Base-by-base conservation (phyloP, 768 basidiomycete genomes). In the Russula foetens region DNA sequence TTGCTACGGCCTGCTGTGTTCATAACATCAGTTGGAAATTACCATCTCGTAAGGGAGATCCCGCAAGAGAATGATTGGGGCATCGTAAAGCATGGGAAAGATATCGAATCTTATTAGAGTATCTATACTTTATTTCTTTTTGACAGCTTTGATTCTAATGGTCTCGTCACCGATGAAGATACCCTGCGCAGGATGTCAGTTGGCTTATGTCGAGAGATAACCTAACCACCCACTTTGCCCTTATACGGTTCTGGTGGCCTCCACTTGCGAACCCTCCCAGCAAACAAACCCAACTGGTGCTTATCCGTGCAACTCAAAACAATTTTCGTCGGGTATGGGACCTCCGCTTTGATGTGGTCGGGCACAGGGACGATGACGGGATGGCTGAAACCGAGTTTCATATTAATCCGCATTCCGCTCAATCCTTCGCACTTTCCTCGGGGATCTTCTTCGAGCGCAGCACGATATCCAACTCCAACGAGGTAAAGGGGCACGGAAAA, bases 161-260 rank as follows among this genome's bases (percentile, higher is more conserved):
- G 86, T 88, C 73, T 99, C 96, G 68, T 85, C 81, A n/a, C 91
- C 94, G 55, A 98, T 83, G 67, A 98, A 96, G 62, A 98, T 86
- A 64, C 95, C 95, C 90, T 98, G 64, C 2, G 48, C 1, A 45
- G 28, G 33, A 19, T 23, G 59, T 31, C 51, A 48, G 58, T 46
- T 47, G 46, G 28, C 63, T 17, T 28, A 59, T 41, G 63, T 62
- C n/a, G 39, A 45, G 21, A 33, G 39, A 23, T 35, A 46, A 48
- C 24, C 3, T n/a, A 56, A 26, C 43, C 41, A 74, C 88, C 53
- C 69, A 96, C 94, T 82, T 98, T 98, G 71, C 94, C 96, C 75
- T 98, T 92, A 75, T 98, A 99, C 17, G 94, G 95, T 71, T 99
- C 96, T 23, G 96, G 96, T 67, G 86, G 87, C 67, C 96, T 82